These are phyloP conservation scores for Neurospora sp. DNA, from an alignment of 495 filamentous ascomycete species.

Conservation along the genomic window DNA sequence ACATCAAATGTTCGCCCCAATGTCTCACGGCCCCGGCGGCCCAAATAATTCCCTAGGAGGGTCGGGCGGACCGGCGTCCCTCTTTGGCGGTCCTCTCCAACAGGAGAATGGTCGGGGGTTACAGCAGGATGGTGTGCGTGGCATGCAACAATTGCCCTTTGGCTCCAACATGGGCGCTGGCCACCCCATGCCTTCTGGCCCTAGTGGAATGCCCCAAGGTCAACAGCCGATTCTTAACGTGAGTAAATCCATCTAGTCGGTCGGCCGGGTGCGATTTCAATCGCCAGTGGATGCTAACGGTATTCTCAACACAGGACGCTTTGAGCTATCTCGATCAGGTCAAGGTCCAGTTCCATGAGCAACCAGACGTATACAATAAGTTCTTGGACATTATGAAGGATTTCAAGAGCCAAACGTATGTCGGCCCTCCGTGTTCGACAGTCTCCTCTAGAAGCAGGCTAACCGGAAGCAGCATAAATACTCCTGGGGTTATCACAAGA, in stretches of 20 bases:
- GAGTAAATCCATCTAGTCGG: constrained; percentile 24
- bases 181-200: constrained; percentile 22
- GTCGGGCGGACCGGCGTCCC: constrained; percentile 24
- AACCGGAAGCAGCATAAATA: constrained; percentile 65
- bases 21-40: constrained; percentile 37
- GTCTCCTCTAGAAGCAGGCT: constrained; percentile 1
- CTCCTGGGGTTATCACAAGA: constrained; percentile 92
- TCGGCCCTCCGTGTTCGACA: constrained; percentile 8
- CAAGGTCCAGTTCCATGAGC: constrained; percentile 94
- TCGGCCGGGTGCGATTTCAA: background rate
- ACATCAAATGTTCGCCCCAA: constrained; percentile 52
- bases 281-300: background rate
- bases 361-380: constrained; percentile 95
- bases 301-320: constrained; percentile 56
- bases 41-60: constrained; percentile 16
- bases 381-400: constrained; percentile 99
- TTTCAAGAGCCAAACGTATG: constrained; percentile 95
- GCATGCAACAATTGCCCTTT: constrained; percentile 38
- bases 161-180: constrained; percentile 20
- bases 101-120: constrained; percentile 34
- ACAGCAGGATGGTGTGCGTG: constrained; percentile 27
- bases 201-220: constrained; percentile 56
- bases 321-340: constrained; percentile 97
- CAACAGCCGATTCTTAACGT: constrained; percentile 94
- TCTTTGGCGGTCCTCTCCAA: constrained; percentile 42